Base-by-base conservation (phyloP, 2,329 filamentous ascomycete genomes). In the Amauroascus verrucosus region DNA sequence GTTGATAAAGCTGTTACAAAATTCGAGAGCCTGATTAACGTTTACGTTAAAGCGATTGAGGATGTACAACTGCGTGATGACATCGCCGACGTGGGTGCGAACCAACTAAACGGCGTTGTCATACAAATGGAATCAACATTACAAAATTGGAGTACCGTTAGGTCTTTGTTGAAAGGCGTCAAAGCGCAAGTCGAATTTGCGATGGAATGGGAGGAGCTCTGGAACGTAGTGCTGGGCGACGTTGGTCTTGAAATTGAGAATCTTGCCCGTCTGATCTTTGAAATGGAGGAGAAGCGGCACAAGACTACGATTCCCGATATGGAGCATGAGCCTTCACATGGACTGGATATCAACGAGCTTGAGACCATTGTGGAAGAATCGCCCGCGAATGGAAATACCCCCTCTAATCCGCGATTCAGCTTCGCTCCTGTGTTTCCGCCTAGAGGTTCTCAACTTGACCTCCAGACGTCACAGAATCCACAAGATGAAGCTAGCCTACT, bases 161-260 rank as follows among this genome's bases (percentile, higher is more conserved):
- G 88, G 62, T 76, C 75, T 40, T 84, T 85, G 1, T 73, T 98
- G 48, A 85, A 85, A 58, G 83, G 73, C 24, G 85, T 95, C 53
- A 95, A 95, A 66, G 80, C 80, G 46, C 91, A 97, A 65, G 91
- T 98, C 16, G 93, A 97, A 69, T 83, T 95, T 55, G 93, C 93
- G 45, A 95, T 97, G 89, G 93, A 98, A 65, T 98, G 91, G 91
- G 90, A 96, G 68, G 90, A 97, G 70, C 76, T 98, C 33, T 97
- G 93, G 91, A 88, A 88, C 62, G 88, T 80, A 58, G 91, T 97
- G 2, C 75, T 98, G 2, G 91, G 90, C 43, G 91, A 97, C 66
- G 95, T 97, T 57, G 87, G 90, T 50, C 82, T 84, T 57, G 93
- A 98, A 70, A 84, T 89, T 64, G 86, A 93, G 59, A 83, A 85